phyloP scores from a whole-genome alignment of 2,329 filamentous ascomycete species.

The Alternaria arbusti region DNA sequence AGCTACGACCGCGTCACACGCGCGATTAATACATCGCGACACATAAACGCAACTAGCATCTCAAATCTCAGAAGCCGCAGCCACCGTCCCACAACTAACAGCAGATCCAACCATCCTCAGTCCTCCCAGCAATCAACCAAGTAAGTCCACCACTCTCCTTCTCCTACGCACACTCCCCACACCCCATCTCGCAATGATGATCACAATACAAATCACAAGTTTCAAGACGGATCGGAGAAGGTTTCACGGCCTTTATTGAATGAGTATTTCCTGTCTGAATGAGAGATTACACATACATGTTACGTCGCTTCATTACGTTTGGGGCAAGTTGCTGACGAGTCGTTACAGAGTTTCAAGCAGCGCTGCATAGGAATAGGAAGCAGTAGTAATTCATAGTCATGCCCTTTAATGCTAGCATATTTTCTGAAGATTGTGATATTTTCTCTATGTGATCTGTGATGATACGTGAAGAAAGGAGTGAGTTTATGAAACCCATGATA shows the following conservation, averaged over 20 bases:
- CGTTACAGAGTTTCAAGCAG: not conserved
- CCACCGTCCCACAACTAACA: not conserved
- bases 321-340: not conserved
- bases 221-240: conserved; percentile 48
- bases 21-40: not conserved
- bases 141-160: not conserved
- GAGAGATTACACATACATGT: not conserved
- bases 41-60: too few species aligned
- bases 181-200: conserved; percentile 30
- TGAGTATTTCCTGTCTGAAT: conserved; percentile 8
- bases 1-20: accelerated
- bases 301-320: not conserved
- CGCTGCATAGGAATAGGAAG: too few species aligned
- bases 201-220: conserved; percentile 31
- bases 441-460: not conserved
- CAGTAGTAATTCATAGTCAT: too few species aligned
- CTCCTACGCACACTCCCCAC: not conserved
- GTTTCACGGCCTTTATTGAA: conserved; percentile 39
- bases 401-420: too few species aligned
- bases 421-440: not conserved
- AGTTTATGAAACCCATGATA: not conserved
- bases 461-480: not conserved
- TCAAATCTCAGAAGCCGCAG: not conserved
- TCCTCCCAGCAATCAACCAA: not conserved
- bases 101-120: not conserved